Base-by-base conservation (phyloP, 2,329 filamentous ascomycete genomes). In the Ceratocystis cubensis region DNA sequence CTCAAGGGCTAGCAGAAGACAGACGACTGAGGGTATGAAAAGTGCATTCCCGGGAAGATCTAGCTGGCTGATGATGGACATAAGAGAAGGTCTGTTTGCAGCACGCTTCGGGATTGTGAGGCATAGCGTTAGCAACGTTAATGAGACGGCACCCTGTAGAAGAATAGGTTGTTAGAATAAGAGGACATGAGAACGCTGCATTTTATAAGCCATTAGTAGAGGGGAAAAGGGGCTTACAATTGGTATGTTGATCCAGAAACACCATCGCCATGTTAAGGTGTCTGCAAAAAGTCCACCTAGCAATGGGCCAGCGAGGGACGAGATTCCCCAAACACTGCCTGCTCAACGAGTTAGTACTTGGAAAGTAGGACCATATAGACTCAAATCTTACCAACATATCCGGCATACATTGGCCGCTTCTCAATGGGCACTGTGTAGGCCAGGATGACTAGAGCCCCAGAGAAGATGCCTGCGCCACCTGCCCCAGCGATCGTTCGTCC, bases 391-490 rank as follows among this genome's bases (percentile, higher is more conserved):
- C 67, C 67, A 61, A 69, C 64, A 28, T 66, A 65, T 28, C 79
- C 78, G n/a, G 72, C 74, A 57, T 74, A 76, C 25, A 76, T 67
- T 17, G 75, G 73, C 1, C 75, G 69, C 44, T 71, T 72, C 17
- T 71, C 71, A 20, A 76, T 71, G 4, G 75, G 75, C 1, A 76
- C 74, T 2, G 72, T 73, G 62, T 74, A 73, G n/a, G 74, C 73
- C 44, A 81, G 76, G 67, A 82, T 76, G 25, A 74, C 74, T 41
- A 76, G 70, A 0, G 74, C 74, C 1, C 79, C 80, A 20, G 77
- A 78, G 70, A 80, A 80, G 64, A 77, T 77, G 25, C 77, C 77
- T 10, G 80, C 75, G 15, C 79, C 73, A 41, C 79, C 79, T 28
- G 76, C 69, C 4, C 75, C 75, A 0, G 75, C 72, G 17, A 77